Base-by-base conservation (phyloP, 2,329 filamentous ascomycete genomes). In the Westerdykella sp. region DNA sequence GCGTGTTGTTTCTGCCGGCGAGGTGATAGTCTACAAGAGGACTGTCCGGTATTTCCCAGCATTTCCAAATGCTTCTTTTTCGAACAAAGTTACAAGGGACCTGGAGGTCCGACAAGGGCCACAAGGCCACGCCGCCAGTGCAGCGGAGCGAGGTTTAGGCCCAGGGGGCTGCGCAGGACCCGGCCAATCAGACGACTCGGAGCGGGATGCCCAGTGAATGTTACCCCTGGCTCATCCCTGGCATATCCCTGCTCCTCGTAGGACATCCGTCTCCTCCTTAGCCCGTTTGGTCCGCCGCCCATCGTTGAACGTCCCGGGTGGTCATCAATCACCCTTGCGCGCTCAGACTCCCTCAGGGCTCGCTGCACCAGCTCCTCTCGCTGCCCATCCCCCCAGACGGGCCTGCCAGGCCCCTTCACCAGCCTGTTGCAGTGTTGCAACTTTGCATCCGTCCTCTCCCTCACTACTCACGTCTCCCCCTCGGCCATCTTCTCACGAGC, bases 401-500 rank as follows among this genome's bases (percentile, higher is more conserved):
- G 11, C 38, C 37, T 16, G 16, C 43, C 30, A 34, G 30, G 21
- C 30, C 31, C 43, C 44, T 39, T 21, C 55, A 47, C 44, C 51
- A 42, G 47, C 49, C 47, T 40, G 41, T 39, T 28, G 25, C 25
- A 28, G 25, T 28, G 25, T 28, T 28, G 25, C 25, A 28, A 28
- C 25, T 28, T 10, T 28, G 25, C 25, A 47, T 48, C 49, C 46
- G 52, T 52, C 51, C 51, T 51, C 56, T 48, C 41, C 44, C 51
- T 54, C 49, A 50, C 50, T 51, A 49, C 16, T 40, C 28, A 47
- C 49, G 49, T 57, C 53, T 54, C 49, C 54, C 23, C 37, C 23
- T 56, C 54, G 54, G 55, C 51, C 54, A 45, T 14, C 30, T 48
- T 50, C 51, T 49, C 55, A 49, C 51, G 54, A 48, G 55, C 49